Evolutionary conservation across 441 rosid species (phyloP).

Genomic region (Adansonia madagascariensis): DNA sequence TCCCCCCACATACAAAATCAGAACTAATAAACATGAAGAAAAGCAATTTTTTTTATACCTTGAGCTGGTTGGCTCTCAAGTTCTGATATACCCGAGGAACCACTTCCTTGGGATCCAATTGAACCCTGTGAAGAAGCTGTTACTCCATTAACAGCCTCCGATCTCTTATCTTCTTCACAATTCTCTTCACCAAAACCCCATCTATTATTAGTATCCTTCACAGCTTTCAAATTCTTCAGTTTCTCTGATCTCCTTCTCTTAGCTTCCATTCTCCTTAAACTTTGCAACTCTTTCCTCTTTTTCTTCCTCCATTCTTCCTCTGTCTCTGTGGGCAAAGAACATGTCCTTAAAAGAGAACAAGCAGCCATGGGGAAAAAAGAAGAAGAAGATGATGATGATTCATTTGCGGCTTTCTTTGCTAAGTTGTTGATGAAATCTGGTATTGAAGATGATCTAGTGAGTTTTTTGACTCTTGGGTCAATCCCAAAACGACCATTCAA

Average conservation of each 20-base stretch:
- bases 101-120: slow-evolving; percentile 53
- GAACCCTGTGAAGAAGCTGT: slow-evolving; percentile 42
- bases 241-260: slow-evolving; percentile 84
- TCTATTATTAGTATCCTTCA: slow-evolving; percentile 33
- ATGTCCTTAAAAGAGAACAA: slow-evolving; percentile 52
- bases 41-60: slow-evolving; percentile 33
- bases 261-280: slow-evolving; percentile 76
- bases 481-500: slow-evolving; percentile 80
- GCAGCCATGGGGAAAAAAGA: slow-evolving; percentile 22
- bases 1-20: neutral
- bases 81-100: slow-evolving; percentile 52
- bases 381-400: slow-evolving; percentile 16
- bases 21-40: neutral
- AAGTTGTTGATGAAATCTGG: slow-evolving; percentile 46
- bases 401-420: neutral
- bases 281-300: slow-evolving; percentile 76
- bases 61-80: slow-evolving; percentile 44
- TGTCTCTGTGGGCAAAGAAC: slow-evolving; percentile 69
- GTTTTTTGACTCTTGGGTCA: slow-evolving; percentile 66
- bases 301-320: slow-evolving; percentile 63
- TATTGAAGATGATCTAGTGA: slow-evolving; percentile 61
- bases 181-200: slow-evolving; percentile 36
- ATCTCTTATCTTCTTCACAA: slow-evolving; percentile 31
- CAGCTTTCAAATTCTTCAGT: slow-evolving; percentile 52
- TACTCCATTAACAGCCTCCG: slow-evolving; percentile 26